phyloP scores from a whole-genome alignment of 192 early-diverging fungal species.

The Podila clonocystis region DNA sequence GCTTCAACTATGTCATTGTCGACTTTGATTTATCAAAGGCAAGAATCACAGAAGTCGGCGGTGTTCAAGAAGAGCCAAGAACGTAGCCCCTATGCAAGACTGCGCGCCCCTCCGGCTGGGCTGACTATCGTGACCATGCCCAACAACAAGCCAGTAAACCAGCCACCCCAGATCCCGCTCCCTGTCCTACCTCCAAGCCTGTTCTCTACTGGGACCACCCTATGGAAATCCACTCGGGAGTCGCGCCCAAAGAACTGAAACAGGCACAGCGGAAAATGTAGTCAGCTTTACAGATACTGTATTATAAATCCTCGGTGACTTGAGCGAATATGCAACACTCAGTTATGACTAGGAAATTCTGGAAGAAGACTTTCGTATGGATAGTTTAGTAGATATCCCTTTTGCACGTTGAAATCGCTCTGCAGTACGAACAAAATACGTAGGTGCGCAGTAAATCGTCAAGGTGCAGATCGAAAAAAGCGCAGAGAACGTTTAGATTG shows the following conservation, averaged over 20 bases:
- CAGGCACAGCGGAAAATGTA: too few relatives aligned
- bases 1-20: not conserved
- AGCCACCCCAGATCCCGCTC: constrained; percentile 13
- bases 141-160: not conserved
- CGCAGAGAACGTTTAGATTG: too few relatives aligned
- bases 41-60: not conserved
- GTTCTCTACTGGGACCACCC: not conserved
- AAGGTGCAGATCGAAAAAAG: too few relatives aligned
- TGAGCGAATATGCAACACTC: too few relatives aligned
- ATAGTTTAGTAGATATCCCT: too few relatives aligned
- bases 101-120: not conserved
- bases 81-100: not conserved
- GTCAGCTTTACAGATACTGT: too few relatives aligned
- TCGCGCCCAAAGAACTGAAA: not conserved
- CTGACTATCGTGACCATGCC: constrained; percentile 16
- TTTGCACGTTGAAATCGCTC: too few relatives aligned
- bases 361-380: too few relatives aligned
- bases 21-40: not conserved
- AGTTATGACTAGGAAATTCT: too few relatives aligned
- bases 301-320: too few relatives aligned
- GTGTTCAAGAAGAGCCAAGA: not conserved
- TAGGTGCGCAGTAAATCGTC: too few relatives aligned
- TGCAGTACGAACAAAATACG: too few relatives aligned
- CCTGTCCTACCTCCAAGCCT: constrained; percentile 9
- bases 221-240: not conserved